These are phyloP conservation scores for Leucogyrophana mollusca DNA, from an alignment of 768 basidiomycete genomes.

Conservation along the genomic window DNA sequence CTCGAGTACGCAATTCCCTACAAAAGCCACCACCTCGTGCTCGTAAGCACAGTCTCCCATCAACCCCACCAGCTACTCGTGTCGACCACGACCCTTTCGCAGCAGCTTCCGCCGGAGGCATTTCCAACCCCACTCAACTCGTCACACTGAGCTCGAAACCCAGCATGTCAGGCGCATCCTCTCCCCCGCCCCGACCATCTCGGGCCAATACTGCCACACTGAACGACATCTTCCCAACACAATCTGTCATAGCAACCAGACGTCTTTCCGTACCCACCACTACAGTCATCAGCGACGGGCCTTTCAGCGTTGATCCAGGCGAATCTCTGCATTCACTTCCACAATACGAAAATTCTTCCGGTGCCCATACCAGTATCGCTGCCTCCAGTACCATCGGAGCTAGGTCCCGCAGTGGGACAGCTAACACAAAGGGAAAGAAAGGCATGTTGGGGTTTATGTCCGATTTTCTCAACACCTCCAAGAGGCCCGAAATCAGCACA, in stretches of 20 bases:
- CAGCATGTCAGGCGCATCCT: constrained; percentile 33
- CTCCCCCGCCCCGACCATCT: constrained; percentile 77
- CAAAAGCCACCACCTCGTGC: constrained; percentile 58
- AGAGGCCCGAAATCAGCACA: constrained; percentile 90
- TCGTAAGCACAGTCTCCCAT: constrained; percentile 52
- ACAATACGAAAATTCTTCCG: constrained; percentile 10
- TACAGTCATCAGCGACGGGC: constrained; percentile 22
- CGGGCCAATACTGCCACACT: constrained; percentile 83
- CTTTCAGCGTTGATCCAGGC: constrained; percentile 17
- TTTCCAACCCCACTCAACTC: constrained; percentile 22
- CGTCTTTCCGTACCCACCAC: constrained; percentile 50
- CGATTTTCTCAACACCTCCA: constrained; percentile 73
- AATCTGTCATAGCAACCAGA: constrained; percentile 40
- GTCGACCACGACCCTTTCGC: constrained; percentile 63
- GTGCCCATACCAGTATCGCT: background rate
- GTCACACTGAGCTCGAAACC: constrained; percentile 32
- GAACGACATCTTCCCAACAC: constrained; percentile 64
- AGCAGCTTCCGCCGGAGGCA: constrained; percentile 17
- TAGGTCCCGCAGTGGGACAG: constrained; percentile 43
- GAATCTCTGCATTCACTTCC: constrained; percentile 22
- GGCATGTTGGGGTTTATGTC: constrained; percentile 65
- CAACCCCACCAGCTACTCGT: constrained; percentile 30
- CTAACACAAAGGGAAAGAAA: constrained; percentile 49
- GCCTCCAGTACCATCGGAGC: constrained; percentile 19
- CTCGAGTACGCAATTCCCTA: constrained; percentile 49